Conservation (phyloP, 164 flowering plant species). For the Liriodendron chinense region DNA sequence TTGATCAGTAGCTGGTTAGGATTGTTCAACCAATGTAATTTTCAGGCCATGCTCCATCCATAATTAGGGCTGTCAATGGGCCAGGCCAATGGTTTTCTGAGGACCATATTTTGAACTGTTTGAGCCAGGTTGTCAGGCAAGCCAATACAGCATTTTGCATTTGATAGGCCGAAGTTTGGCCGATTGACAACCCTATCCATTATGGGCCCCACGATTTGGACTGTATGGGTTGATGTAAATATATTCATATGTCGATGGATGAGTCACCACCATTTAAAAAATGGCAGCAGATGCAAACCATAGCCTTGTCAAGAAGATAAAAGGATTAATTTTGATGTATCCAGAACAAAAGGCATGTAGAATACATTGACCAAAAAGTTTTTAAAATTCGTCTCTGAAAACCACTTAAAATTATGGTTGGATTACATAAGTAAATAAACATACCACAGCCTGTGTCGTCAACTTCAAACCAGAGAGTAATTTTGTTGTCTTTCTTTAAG, state of each 20-base stretch:
- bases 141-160: too few species aligned
- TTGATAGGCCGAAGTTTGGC: too few species aligned
- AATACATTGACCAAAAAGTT: neutral
- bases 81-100: too few species aligned
- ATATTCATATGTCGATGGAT: neutral
- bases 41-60: neutral
- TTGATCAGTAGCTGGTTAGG: neutral
- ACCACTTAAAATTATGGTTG: neutral
- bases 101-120: too few species aligned
- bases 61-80: too few species aligned
- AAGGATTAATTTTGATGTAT: neutral
- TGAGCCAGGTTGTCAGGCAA: too few species aligned
- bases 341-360: neutral
- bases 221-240: neutral
- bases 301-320: neutral
- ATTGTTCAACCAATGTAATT: neutral
- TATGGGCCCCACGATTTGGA: neutral
- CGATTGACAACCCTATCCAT: neutral
- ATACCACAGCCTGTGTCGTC: constrained; percentile 97
- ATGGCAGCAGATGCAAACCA: neutral
- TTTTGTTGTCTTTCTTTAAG: constrained; percentile 51
- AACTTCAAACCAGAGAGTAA: constrained; percentile 83
- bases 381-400: neutral
- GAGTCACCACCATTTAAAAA: neutral
- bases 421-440: constrained; percentile 1